A percentile compares a stretch with the other conserved stretches of the same genome.
phyloP scores from a whole-genome alignment of 495 filamentous ascomycete genomes.

The Penicillium pancosmium region DNA sequence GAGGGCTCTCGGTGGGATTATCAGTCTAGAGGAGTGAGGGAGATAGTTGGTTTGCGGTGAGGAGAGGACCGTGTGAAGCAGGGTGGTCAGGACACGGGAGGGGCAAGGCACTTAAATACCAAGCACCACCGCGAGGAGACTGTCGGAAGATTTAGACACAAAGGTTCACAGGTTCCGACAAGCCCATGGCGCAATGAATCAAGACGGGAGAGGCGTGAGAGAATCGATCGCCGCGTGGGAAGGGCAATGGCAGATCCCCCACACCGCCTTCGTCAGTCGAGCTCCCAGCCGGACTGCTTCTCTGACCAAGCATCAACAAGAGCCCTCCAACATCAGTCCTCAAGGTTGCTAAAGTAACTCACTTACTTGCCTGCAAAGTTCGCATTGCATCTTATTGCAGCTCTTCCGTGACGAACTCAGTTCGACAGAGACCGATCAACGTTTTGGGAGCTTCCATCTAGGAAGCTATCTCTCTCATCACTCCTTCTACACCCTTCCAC shows the following conservation, averaged over 20 bases:
- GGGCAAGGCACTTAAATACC: slow-evolving; percentile 12
- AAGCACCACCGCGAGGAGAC: slow-evolving; percentile 7
- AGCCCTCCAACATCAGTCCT: slow-evolving; percentile 8
- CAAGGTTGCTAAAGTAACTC: background rate
- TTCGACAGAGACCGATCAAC: slow-evolving; percentile 3
- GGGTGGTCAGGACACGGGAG: slow-evolving; percentile 4
- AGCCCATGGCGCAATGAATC: slow-evolving; percentile 22
- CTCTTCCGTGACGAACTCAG: background rate
- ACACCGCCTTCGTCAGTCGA: slow-evolving; percentile 37
- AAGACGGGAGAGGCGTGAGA: slow-evolving; percentile 23
- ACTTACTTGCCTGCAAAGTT: slow-evolving; percentile 1
- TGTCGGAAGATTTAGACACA: slow-evolving; percentile 11
- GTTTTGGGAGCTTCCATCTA: slow-evolving; percentile 39
- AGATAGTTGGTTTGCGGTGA: slow-evolving; percentile 21
- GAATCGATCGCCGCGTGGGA: slow-evolving; percentile 30
- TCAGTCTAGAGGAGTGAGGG: slow-evolving; percentile 13
- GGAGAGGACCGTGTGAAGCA: slow-evolving; percentile 11
- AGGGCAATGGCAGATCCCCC: slow-evolving; percentile 19
- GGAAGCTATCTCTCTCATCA: slow-evolving; percentile 38
- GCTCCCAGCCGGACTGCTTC: slow-evolving; percentile 20
- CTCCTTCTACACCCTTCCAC: slow-evolving; percentile 16
- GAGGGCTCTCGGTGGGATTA: slow-evolving; percentile 7
- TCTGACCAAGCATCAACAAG: slow-evolving; percentile 10
- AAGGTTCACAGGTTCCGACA: slow-evolving; percentile 17
- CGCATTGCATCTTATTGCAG: slow-evolving; percentile 1